Conservation (phyloP, 305 asterid species). For the Fraxinus platypoda region DNA sequence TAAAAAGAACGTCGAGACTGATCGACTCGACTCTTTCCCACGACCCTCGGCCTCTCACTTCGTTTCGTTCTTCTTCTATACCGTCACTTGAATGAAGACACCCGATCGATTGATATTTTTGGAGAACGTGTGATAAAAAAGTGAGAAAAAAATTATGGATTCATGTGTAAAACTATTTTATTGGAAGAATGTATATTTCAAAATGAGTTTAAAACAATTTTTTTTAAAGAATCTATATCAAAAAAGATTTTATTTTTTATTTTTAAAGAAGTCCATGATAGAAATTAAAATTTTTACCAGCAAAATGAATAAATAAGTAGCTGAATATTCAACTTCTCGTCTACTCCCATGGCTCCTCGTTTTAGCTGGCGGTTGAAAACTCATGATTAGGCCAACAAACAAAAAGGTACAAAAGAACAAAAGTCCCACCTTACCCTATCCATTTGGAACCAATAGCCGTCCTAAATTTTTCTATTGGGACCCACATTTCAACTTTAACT, state of each 20-base stretch:
- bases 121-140: not conserved
- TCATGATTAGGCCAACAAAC: conserved; percentile 36
- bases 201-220: too few relatives aligned
- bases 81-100: too few relatives aligned
- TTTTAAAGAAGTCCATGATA: too few relatives aligned
- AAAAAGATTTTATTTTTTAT: too few relatives aligned
- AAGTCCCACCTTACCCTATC: not conserved
- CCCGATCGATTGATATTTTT: too few relatives aligned
- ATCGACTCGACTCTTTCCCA: too few relatives aligned
- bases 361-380: conserved; percentile 27
- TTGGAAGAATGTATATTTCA: too few relatives aligned
- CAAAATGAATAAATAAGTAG: not conserved
- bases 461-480: not conserved
- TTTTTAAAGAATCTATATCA: too few relatives aligned
- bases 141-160: not conserved
- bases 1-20: too few relatives aligned
- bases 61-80: too few relatives aligned
- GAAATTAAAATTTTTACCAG: not conserved
- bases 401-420: not conserved
- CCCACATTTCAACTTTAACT: not conserved
- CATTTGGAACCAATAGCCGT: conserved; percentile 4
- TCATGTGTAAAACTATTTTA: not conserved
- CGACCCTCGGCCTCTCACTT: too few relatives aligned
- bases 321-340: conserved; percentile 16
- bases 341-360: not conserved